Base-by-base conservation (phyloP, 495 filamentous ascomycete species). In the Penicillium angulare region DNA sequence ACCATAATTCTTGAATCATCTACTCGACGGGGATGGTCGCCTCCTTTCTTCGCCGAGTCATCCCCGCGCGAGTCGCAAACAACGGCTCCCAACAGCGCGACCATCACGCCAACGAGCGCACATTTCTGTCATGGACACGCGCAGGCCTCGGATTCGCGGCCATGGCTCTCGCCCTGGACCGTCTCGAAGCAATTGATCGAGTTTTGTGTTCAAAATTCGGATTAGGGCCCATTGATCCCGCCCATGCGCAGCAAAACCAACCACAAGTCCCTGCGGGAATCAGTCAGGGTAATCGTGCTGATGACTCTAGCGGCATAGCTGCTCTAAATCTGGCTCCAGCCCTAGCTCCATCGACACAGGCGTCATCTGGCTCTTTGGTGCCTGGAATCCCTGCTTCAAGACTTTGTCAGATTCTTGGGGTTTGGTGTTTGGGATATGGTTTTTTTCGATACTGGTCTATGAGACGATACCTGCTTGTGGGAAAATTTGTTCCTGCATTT, bases 121-220 rank as follows among this genome's bases (percentile, higher is more conserved):
- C 78, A n/a, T 80, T 78, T 52, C 68, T 81, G 7, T 72, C 77
- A 35, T 80, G 75, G 77, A 73, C 71, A 2, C 70, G 77, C 15
- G 78, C 74, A 38, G 76, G 74, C n/a, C 73, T 81, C 10, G 77
- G 72, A 15, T 79, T 80, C 26, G 64, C 59, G 2, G 64, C 61
- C 52, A 73, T 79, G 49, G 74, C 72, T 5, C 66, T 81, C 4
- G 77, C 76, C 6, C 65, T 81, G 13, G 75, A 63, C 20, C 59
- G 64, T 7, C 46, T 69, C 3, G 59, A 61, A 5, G 45, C 64
- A 13, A 66, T 69, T 15, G 64, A 69, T 38, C 46, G 27, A 16
- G 46, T 57, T 8, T 31, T 53, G 18, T 47, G 43, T 13, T 43
- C 38, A 6, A 59, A 47, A 48, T 43, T 50, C 10, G 48, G 43